These are phyloP conservation scores for Cadophora sp. DNA, from an alignment of 2,329 filamentous ascomycete species.

Conservation along the genomic window DNA sequence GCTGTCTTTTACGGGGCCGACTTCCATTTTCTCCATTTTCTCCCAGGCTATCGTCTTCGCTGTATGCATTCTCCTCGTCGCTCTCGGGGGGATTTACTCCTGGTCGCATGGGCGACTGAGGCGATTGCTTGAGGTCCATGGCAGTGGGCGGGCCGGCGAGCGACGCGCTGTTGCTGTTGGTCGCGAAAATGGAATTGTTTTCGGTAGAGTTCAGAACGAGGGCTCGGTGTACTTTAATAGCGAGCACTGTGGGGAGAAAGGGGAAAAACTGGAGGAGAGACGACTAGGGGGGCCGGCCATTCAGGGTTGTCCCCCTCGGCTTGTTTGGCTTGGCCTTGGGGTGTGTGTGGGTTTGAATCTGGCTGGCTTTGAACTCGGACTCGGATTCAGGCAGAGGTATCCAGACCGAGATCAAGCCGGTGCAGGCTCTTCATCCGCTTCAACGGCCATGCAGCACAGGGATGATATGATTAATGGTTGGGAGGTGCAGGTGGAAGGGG, in stretches of 20 bases:
- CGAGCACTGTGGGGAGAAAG: constrained; percentile 28
- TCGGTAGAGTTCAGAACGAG: constrained; percentile 41
- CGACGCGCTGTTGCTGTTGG: constrained; percentile 22
- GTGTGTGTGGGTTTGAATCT: neutral
- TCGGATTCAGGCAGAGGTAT: constrained; percentile 13
- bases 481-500: neutral
- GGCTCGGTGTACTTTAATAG: constrained; percentile 30
- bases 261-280: constrained; percentile 17
- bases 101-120: constrained; percentile 35
- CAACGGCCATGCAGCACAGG: constrained; percentile 2
- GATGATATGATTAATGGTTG: neutral
- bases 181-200: constrained; percentile 25
- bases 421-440: neutral
- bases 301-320: neutral
- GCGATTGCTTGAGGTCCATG: constrained; percentile 44
- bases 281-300: neutral
- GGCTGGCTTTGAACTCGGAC: neutral
- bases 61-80: constrained; percentile 43
- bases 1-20: constrained; percentile 53
- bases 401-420: constrained; percentile 10
- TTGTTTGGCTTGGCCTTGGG: neutral
- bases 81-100: constrained; percentile 41
- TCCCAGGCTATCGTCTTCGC: constrained; percentile 39
- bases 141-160: constrained; percentile 12
- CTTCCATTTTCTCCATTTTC: constrained; percentile 43